phyloP scores from a whole-genome alignment of 164 flowering plant genomes.

The Berberis thunbergii region DNA sequence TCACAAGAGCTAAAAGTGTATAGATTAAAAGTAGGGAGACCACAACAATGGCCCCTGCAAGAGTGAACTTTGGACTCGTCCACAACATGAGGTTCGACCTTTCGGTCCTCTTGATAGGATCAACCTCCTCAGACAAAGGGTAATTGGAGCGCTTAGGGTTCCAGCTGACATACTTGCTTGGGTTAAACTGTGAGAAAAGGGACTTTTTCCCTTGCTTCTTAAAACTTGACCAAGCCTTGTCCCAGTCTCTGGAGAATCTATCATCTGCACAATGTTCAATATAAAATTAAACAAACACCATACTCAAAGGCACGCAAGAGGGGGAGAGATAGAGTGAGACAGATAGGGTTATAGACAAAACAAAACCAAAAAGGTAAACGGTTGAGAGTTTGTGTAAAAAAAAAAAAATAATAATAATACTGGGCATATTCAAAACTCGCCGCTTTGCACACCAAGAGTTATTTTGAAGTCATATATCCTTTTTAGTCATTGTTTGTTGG shows the following conservation, averaged over 20 bases:
- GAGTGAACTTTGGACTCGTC: slow-evolving; percentile 86
- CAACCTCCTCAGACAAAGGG: slow-evolving; percentile 83
- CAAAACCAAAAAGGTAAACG: too few species aligned
- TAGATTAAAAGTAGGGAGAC: slow-evolving; percentile 67
- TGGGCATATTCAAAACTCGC: too few species aligned
- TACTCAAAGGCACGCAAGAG: too few species aligned
- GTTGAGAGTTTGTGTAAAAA: too few species aligned
- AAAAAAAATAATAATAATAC: too few species aligned
- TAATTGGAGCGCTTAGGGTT: slow-evolving; percentile 78
- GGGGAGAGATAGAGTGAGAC: too few species aligned
- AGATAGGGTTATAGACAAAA: too few species aligned
- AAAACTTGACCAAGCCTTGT: slow-evolving; percentile 89
- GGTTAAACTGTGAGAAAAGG: slow-evolving; percentile 54
- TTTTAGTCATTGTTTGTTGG: too few species aligned
- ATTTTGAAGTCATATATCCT: too few species aligned
- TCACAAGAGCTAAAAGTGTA: slow-evolving; percentile 59
- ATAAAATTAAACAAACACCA: too few species aligned
- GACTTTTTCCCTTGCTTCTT: slow-evolving; percentile 67
- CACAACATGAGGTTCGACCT: slow-evolving; percentile 72
- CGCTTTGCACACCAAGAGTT: too few species aligned
- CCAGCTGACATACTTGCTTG: slow-evolving; percentile 88
- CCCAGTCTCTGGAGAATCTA: slow-evolving; percentile 77
- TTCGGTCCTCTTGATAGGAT: slow-evolving; percentile 91
- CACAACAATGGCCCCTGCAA: slow-evolving; percentile 60
- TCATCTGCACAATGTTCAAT: slow-evolving; percentile 30